Evolutionary conservation across 495 filamentous ascomycete genomes (phyloP).

Genomic region (Achaetomiella virescens): DNA sequence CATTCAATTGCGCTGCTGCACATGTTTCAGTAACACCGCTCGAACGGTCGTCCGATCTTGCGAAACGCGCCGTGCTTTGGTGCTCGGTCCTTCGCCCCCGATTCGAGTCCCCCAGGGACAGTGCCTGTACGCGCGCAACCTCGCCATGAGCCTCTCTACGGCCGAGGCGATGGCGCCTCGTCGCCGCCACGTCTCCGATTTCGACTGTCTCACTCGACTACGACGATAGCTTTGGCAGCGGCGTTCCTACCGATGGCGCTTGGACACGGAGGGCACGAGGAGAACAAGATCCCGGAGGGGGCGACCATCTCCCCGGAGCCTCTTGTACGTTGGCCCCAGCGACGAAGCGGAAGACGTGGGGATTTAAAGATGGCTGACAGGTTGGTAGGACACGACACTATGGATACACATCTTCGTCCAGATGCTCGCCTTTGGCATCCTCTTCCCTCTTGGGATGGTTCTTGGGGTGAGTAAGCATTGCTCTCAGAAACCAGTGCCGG

Average conservation of each 20-base stretch:
- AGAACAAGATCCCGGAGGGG: constrained; percentile 69
- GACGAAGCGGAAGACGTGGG: constrained; percentile 8
- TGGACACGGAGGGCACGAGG: constrained; percentile 68
- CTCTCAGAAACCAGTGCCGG: background rate
- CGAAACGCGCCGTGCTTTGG: background rate
- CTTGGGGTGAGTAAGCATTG: constrained; percentile 58
- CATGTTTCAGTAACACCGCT: background rate
- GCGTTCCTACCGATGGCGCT: constrained; percentile 35
- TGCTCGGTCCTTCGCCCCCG: background rate
- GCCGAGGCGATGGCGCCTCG: constrained; percentile 6
- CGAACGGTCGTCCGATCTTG: background rate
- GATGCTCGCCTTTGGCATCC: constrained; percentile 75
- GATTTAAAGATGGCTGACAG: constrained; percentile 8
- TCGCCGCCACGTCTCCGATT: constrained; percentile 1
- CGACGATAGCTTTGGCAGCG: constrained; percentile 16
- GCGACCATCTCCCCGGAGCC: constrained; percentile 71
- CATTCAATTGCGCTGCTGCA: constrained; percentile 17
- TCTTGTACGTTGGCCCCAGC: constrained; percentile 55
- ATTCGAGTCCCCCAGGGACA: background rate
- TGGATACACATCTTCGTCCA: constrained; percentile 94
- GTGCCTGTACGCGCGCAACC: constrained; percentile 10
- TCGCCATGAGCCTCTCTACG: constrained; percentile 15
- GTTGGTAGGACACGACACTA: constrained; percentile 65
- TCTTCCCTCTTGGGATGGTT: constrained; percentile 95
- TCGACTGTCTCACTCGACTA: constrained; percentile 10